Percentiles rank a stretch among this genome's conserved stretches.
Evolutionary conservation across 768 basidiomycete genomes (phyloP).

Genomic region (Thelephora aurantiotincta): DNA sequence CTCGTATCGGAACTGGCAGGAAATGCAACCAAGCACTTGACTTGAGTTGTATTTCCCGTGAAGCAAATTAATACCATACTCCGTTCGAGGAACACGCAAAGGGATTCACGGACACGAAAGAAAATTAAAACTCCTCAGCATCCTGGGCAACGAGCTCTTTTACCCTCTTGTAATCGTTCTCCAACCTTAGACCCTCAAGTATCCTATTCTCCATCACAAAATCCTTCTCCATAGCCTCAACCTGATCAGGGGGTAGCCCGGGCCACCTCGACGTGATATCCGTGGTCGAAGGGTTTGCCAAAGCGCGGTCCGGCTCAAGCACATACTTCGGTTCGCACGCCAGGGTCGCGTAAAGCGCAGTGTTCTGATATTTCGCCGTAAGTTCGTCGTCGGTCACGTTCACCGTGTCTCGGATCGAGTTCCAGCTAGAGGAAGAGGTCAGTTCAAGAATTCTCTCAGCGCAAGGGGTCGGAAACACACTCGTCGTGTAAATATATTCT

Average conservation of each 20-base stretch:
- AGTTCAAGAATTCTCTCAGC: not conserved
- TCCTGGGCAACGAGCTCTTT: conserved; percentile 46
- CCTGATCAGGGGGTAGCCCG: conserved; percentile 52
- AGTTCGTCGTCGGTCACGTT: conserved; percentile 69
- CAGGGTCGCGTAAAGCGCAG: conserved; percentile 63
- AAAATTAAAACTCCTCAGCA: conserved; percentile 7
- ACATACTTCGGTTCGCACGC: conserved; percentile 34
- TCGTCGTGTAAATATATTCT: conserved; percentile 81
- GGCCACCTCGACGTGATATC: conserved; percentile 66
- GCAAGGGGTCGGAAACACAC: conserved; percentile 23
- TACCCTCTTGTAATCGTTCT: conserved; percentile 48
- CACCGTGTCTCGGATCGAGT: conserved; percentile 54
- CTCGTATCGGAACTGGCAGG: not conserved
- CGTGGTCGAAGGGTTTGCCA: conserved; percentile 37
- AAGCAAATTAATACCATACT: no score
- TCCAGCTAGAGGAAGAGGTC: conserved; percentile 45
- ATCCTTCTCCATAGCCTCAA: conserved; percentile 43
- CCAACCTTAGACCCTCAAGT: conserved; percentile 40
- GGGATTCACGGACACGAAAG: no score
- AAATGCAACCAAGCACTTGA: not conserved
- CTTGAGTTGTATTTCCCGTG: no score
- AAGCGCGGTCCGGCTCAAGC: conserved; percentile 41
- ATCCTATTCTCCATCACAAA: conserved; percentile 46
- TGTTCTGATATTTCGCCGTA: conserved; percentile 52
- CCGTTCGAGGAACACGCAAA: no score